Evolutionary conservation across 352 stramenopile genomes (phyloP).

Genomic region (Pythium plurisporium): DNA sequence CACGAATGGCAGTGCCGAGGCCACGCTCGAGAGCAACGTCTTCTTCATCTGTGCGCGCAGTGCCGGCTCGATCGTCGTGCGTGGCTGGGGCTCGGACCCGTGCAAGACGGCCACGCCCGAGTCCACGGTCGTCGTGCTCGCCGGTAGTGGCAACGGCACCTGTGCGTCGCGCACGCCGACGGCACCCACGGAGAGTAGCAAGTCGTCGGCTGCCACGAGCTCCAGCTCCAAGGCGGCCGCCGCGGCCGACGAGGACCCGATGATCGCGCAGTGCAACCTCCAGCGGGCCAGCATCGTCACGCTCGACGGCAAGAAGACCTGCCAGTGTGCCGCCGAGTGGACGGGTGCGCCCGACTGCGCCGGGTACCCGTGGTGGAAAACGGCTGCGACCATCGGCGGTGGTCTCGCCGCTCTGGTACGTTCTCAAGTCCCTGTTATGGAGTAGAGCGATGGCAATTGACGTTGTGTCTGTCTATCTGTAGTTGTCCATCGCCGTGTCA

Average conservation of each 20-base stretch:
- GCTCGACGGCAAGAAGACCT: conserved; percentile 26
- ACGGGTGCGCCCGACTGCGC: conserved; percentile 31
- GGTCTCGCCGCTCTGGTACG: conserved; percentile 34
- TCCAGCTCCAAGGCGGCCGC: background rate
- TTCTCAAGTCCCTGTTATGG: too few species aligned
- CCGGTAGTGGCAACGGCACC: conserved; percentile 11
- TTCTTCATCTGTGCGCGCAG: conserved; percentile 39
- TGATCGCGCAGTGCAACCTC: conserved; percentile 25
- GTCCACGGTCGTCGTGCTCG: conserved; percentile 8
- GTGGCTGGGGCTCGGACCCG: conserved; percentile 35
- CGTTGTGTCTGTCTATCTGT: background rate
- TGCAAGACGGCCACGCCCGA: conserved; percentile 23
- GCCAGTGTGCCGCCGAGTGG: conserved; percentile 44
- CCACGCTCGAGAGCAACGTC: conserved; percentile 14
- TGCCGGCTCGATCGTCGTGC: conserved; percentile 25
- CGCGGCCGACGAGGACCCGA: conserved; percentile 11
- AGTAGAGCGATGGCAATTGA: too few species aligned
- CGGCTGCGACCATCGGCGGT: conserved; percentile 32
- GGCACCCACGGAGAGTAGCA: conserved; percentile 10
- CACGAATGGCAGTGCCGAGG: conserved; percentile 28
- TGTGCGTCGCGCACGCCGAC: conserved; percentile 17
- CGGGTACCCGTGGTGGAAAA: conserved; percentile 47
- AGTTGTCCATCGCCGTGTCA: conserved; percentile 35
- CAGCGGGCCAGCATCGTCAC: conserved; percentile 27
- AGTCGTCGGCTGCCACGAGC: background rate